A percentile compares a stretch with the other conserved stretches of the same genome.
phyloP scores from a whole-genome alignment of 2,329 filamentous ascomycete genomes.

The Venturiaceae sp. region DNA sequence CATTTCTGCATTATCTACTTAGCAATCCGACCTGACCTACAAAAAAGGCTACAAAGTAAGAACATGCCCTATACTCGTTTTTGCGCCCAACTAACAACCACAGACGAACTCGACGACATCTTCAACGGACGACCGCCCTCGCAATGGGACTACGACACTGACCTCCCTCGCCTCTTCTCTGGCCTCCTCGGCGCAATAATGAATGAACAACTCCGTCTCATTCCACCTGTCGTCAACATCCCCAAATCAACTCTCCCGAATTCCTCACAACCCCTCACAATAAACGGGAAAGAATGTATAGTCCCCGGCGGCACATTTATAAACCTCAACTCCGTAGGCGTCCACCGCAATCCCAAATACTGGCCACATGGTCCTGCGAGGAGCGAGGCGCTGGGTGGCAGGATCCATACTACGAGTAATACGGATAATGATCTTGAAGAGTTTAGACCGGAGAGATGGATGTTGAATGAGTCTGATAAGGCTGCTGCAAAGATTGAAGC shows the following conservation, averaged over 20 bases:
- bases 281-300: conserved; percentile 48
- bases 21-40: conserved; percentile 53
- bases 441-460: conserved; percentile 67
- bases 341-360: conserved; percentile 60
- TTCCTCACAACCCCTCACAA: conserved; percentile 44
- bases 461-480: conserved; percentile 22
- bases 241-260: conserved; percentile 50
- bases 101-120: conserved; percentile 56
- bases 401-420: conserved; percentile 19
- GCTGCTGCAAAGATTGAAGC: conserved; percentile 5
- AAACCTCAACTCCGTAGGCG: conserved; percentile 44
- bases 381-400: conserved; percentile 27
- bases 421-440: conserved; percentile 48
- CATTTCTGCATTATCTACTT: conserved; percentile 63
- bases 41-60: conserved; percentile 58
- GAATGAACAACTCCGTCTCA: conserved; percentile 66
- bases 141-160: conserved; percentile 62
- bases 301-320: conserved; percentile 50
- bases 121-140: conserved; percentile 45
- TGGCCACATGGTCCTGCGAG: conserved; percentile 43
- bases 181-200: conserved; percentile 65
- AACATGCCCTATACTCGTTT: conserved; percentile 52
- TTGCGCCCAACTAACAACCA: conserved; percentile 24
- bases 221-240: conserved; percentile 62
- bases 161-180: conserved; percentile 55